These are phyloP conservation scores for Hypoxylon trugodes DNA, from an alignment of 495 filamentous ascomycete genomes.

Conservation along the genomic window DNA sequence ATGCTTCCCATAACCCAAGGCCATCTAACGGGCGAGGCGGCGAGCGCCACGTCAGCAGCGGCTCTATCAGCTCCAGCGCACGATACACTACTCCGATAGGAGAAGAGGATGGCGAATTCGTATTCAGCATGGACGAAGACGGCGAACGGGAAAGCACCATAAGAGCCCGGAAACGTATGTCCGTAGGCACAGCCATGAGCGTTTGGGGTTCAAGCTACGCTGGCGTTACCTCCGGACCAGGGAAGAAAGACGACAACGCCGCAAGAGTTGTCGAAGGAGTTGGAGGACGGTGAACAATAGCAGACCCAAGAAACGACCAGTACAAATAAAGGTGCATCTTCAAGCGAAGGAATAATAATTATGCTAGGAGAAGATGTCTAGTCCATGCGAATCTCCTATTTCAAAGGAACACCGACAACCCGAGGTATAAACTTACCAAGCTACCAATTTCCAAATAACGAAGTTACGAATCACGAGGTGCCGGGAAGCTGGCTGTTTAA, in stretches of 20 bases:
- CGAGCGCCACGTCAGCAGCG: constrained; percentile 62
- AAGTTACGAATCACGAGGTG: constrained; percentile 36
- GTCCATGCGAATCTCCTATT: constrained; percentile 1
- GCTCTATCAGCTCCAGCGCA: constrained; percentile 58
- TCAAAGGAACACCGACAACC: background rate
- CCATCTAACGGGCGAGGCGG: constrained; percentile 46
- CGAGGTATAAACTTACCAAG: constrained; percentile 13
- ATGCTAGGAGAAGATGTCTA: background rate
- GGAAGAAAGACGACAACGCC: constrained; percentile 42
- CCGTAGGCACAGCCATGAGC: constrained; percentile 45
- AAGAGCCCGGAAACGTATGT: constrained; percentile 53
- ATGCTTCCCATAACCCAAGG: constrained; percentile 39
- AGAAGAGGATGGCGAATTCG: constrained; percentile 75
- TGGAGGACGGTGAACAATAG: constrained; percentile 36
- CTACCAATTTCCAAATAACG: constrained; percentile 16
- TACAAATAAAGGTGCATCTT: constrained; percentile 13
- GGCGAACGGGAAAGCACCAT: constrained; percentile 60
- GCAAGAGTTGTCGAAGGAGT: constrained; percentile 42
- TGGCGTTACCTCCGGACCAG: constrained; percentile 43
- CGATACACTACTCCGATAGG: constrained; percentile 75
- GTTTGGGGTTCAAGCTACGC: constrained; percentile 51
- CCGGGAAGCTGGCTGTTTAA: constrained; percentile 20
- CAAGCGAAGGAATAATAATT: constrained; percentile 7
- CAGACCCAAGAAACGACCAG: background rate
- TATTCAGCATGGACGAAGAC: constrained; percentile 86